Evolutionary conservation across 768 basidiomycete genomes (phyloP).

Genomic region (Serendipita sp.): DNA sequence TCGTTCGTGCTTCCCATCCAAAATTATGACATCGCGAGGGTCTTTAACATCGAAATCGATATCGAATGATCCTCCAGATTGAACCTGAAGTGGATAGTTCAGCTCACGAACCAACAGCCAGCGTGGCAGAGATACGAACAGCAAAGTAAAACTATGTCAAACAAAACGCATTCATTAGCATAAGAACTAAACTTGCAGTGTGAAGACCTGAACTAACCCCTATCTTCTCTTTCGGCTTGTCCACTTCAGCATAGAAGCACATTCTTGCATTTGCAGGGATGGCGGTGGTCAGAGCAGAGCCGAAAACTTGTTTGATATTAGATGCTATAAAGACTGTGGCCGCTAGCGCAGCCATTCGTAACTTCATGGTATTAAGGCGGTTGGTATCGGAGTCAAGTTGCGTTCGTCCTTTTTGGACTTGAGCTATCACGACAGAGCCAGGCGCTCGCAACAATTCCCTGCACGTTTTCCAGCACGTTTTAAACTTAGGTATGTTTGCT

Average conservation of each 20-base stretch:
- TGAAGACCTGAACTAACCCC: conserved; percentile 35
- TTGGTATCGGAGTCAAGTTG: not conserved
- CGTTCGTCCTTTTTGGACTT: too few species aligned
- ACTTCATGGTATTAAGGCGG: not conserved
- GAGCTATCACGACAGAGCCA: too few species aligned
- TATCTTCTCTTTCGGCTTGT: conserved; percentile 87
- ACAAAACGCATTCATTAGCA: conserved; percentile 5
- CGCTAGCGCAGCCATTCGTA: not conserved
- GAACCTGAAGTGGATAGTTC: conserved; percentile 40
- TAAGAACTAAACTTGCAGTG: not conserved
- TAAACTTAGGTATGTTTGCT: not conserved
- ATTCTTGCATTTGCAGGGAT: conserved; percentile 64
- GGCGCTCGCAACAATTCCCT: too few species aligned
- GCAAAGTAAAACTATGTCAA: conserved; percentile 85
- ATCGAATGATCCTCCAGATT: conserved; percentile 94
- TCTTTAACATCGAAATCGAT: conserved; percentile 89
- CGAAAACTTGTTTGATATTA: conserved; percentile 13
- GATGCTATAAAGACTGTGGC: not conserved
- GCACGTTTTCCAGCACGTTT: too few species aligned
- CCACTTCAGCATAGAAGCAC: conserved; percentile 94
- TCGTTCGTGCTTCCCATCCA: conserved; percentile 77
- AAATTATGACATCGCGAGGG: conserved; percentile 71
- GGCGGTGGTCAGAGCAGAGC: conserved; percentile 63
- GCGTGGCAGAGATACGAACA: conserved; percentile 31
- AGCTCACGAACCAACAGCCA: not conserved